Evolutionary conservation across 352 stramenopile genomes (phyloP).

Genomic region (Phytopythium cucurbitacearum): DNA sequence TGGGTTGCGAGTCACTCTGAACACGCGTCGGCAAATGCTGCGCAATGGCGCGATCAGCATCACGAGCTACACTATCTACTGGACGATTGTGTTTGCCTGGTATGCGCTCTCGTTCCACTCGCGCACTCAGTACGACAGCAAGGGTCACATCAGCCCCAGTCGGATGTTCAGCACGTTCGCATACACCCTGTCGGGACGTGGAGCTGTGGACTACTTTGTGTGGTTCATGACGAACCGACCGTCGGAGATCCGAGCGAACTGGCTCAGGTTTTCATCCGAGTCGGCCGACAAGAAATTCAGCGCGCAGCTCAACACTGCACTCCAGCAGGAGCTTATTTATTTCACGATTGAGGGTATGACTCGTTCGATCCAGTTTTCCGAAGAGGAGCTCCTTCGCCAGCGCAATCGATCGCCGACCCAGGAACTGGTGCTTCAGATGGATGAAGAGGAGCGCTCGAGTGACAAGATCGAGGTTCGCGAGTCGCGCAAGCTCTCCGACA

Average conservation of each 20-base stretch:
- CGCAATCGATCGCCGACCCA: conserved; percentile 47
- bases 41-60: conserved; percentile 75
- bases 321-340: conserved; percentile 87
- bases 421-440: conserved; percentile 22
- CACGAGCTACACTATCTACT: conserved; percentile 81
- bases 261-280: conserved; percentile 73
- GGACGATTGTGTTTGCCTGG: conserved; percentile 77
- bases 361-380: conserved; percentile 58
- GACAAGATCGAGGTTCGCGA: conserved; percentile 13
- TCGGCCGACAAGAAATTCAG: conserved; percentile 80
- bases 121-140: conserved; percentile 32
- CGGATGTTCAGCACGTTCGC: conserved; percentile 63
- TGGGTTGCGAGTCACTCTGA: conserved; percentile 65
- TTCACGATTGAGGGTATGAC: conserved; percentile 90
- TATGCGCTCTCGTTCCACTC: conserved; percentile 74
- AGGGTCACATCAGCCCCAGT: conserved; percentile 35
- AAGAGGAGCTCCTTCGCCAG: conserved; percentile 50
- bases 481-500: conserved; percentile 12
- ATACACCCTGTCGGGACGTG: conserved; percentile 62
- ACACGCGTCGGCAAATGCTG: conserved; percentile 74
- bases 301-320: conserved; percentile 82
- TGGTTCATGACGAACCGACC: conserved; percentile 86
- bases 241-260: conserved; percentile 44
- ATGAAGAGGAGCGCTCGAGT: conserved; percentile 4
- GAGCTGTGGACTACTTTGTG: conserved; percentile 74